Evolutionary conservation across 2,329 filamentous ascomycete genomes (phyloP).

Genomic region (Botryotinia narcissicola): DNA sequence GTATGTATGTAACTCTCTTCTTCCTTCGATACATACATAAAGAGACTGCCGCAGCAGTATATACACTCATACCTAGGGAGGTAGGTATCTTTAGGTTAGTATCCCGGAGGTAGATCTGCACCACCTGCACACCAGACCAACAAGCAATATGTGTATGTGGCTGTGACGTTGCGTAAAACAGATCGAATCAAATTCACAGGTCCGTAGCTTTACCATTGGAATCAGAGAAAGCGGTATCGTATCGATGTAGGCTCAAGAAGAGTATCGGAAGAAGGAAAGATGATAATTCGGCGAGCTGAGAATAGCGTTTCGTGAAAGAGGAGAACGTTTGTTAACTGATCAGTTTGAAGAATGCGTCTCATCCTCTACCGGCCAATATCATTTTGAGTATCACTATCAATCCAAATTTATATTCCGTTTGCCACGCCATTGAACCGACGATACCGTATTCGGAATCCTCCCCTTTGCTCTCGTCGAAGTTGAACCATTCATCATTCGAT

Average conservation of each 20-base stretch:
- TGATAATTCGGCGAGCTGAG: conserved; percentile 6
- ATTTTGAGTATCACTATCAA: conserved; percentile 6
- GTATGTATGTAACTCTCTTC: not conserved
- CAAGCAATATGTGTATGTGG: not conserved
- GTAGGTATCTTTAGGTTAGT: not conserved
- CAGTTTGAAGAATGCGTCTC: not conserved
- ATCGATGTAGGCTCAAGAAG: not conserved
- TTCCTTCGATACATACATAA: not conserved
- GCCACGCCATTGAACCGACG: not conserved
- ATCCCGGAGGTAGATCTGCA: conserved; percentile 1
- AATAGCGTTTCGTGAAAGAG: not conserved
- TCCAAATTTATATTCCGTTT: not conserved
- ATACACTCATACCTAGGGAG: not conserved
- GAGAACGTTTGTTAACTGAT: not conserved
- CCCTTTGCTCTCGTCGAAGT: not conserved
- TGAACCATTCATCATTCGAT: not conserved
- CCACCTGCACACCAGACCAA: not conserved
- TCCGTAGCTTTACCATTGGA: not conserved
- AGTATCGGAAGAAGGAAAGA: not conserved
- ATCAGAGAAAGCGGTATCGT: not conserved
- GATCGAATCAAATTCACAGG: not conserved
- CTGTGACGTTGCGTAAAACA: conserved; percentile 8
- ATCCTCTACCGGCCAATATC: not conserved
- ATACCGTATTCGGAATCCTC: not conserved
- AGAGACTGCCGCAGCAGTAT: not conserved